These are phyloP conservation scores for Cercospora janseana DNA, from an alignment of 2,329 filamentous ascomycete species.

Conservation along the genomic window DNA sequence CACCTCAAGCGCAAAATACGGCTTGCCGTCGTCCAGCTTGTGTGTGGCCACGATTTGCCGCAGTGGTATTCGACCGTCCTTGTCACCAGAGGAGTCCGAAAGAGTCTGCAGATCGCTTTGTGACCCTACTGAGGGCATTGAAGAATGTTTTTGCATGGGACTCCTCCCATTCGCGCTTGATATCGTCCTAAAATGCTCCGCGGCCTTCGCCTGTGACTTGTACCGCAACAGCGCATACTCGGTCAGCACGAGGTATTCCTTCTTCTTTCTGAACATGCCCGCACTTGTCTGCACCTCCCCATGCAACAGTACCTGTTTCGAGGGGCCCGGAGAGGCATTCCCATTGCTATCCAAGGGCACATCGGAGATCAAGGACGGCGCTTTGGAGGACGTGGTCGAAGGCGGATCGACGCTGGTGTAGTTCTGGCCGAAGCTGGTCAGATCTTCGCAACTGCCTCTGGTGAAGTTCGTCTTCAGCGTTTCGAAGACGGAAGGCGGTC, in stretches of 20 bases:
- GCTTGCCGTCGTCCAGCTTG: slow-evolving; percentile 64
- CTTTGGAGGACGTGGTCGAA: slow-evolving; percentile 51
- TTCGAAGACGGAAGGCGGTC: slow-evolving; percentile 42
- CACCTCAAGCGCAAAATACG: slow-evolving; percentile 66
- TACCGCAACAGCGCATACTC: slow-evolving; percentile 67
- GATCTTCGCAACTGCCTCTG: slow-evolving; percentile 52
- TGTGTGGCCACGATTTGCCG: slow-evolving; percentile 67
- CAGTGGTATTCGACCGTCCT: slow-evolving; percentile 59
- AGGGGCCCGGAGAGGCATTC: slow-evolving; percentile 19
- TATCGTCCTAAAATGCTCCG: slow-evolving; percentile 58
- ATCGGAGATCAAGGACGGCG: slow-evolving; percentile 47
- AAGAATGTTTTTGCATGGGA: slow-evolving; percentile 54
- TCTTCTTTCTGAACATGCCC: slow-evolving; percentile 69
- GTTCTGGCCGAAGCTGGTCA: slow-evolving; percentile 15
- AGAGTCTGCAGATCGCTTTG: slow-evolving; percentile 59
- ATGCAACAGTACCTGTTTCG: slow-evolving; percentile 58
- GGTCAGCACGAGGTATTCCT: slow-evolving; percentile 69
- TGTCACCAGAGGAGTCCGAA: slow-evolving; percentile 52
- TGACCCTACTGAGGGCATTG: slow-evolving; percentile 59
- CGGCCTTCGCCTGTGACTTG: slow-evolving; percentile 65
- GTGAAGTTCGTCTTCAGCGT: slow-evolving; percentile 52
- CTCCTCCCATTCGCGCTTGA: slow-evolving; percentile 41
- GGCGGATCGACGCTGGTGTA: slow-evolving; percentile 44
- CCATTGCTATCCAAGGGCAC: slow-evolving; percentile 33
- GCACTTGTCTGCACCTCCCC: slow-evolving; percentile 69